Conservation (phyloP, 441 rosid genomes). For the Heliophila coronopifolia region DNA sequence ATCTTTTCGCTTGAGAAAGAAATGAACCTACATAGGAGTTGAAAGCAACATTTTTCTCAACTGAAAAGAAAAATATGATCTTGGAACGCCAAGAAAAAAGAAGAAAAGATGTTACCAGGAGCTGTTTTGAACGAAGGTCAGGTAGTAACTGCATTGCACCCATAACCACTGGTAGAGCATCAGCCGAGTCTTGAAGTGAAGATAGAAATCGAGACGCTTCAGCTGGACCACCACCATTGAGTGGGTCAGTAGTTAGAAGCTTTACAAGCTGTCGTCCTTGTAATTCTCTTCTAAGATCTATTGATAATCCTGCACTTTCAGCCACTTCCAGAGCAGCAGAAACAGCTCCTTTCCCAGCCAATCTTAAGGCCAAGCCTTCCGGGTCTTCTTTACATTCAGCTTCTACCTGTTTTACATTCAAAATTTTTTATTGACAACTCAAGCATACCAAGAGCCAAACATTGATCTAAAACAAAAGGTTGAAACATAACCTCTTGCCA, state of each 20-base stretch:
- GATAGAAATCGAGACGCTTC: constrained; percentile 99
- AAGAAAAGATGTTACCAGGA: constrained; percentile 50
- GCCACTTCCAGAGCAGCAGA: constrained; percentile 98
- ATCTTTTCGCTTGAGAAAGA: constrained; percentile 84
- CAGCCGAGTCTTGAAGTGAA: constrained; percentile 83
- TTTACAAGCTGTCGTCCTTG: constrained; percentile 97
- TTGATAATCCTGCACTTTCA: constrained; percentile 87
- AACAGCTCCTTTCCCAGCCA: constrained; percentile 98
- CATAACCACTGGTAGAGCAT: constrained; percentile 95
- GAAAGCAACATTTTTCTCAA: constrained; percentile 11
- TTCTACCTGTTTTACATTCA: constrained; percentile 60
- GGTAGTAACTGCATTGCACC: constrained; percentile 98
- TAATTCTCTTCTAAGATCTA: constrained; percentile 86
- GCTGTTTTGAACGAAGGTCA: constrained; percentile 94
- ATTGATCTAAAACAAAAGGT: constrained; percentile 13
- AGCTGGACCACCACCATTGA: constrained; percentile 99
- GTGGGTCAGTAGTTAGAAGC: constrained; percentile 95
- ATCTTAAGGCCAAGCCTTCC: constrained; percentile 93
- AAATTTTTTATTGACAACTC: not conserved
- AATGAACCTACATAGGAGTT: constrained; percentile 70
- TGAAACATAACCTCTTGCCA: constrained; percentile 87
- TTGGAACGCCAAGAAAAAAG: constrained; percentile 16
- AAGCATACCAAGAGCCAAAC: constrained; percentile 10
- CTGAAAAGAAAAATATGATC: not conserved
- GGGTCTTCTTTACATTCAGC: constrained; percentile 86